Evolutionary conservation across 1,284 basidiomycete genomes (phyloP), one percentile per base, ranked within the genome.

Genomic region (Apiotrichum sp.): DNA sequence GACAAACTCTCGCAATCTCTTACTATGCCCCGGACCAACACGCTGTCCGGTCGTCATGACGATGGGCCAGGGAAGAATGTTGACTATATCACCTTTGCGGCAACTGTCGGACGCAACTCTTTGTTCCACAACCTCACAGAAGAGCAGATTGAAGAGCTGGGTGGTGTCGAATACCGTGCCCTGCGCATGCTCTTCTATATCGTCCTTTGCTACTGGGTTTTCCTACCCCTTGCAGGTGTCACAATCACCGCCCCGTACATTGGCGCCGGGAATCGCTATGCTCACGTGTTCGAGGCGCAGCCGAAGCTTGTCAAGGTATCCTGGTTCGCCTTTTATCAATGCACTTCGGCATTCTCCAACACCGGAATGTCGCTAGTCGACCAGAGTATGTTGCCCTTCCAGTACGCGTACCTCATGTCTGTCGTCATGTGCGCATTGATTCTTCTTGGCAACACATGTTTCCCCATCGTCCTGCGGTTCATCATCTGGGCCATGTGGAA

Each of bases 161-260:
- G 93, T 7, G 93, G 93, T 6, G 88, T 96, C 13, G 95, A 98
- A 73, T 98, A 92, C 68, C 83, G 91, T n/a, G 91, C 88, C 1
- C 76, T 96, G 54, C 86, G 86, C 57, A 80, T 87, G 3, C 73
- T 95, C 43, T 77, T 90, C 14, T 90, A 87, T 85, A 82, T 91
- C 57, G 82, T 91, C 34, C 79, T 81, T 13, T 71, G 75, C 45
- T 90, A 93, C 70, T 85, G 86, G 65, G 64, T 92, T 52, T 79
- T 79, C n/a, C 69, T 82, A 1, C 86, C 90, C 64, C 64, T 90
- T 1, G 63, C 86, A 3, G 78, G 79, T 0, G 89, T 87, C 65
- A 72, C 84, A n/a, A 80, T 90, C 50, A 83, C 91, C 59, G 86
- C 86, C 0, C 87, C 90, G 0, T 92, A 91, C 66, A 86, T 90